Conservation (phyloP, 2,329 filamentous ascomycete species). For the Graphiopsis chlorocephala region DNA sequence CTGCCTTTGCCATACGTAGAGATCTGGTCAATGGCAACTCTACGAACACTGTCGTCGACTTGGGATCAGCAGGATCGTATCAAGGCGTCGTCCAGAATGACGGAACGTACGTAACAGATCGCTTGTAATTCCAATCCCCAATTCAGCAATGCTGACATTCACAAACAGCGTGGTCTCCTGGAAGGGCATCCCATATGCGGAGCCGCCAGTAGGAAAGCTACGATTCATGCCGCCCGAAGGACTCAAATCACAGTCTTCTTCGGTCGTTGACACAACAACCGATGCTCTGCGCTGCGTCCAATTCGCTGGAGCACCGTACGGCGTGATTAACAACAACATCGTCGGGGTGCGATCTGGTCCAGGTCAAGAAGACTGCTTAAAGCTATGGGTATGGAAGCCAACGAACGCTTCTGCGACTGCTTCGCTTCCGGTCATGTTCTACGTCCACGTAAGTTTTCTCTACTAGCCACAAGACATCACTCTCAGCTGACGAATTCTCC, state of each 20-base stretch:
- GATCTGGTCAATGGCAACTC: neutral
- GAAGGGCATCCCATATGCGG: constrained; percentile 14
- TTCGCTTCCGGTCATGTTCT: constrained; percentile 43
- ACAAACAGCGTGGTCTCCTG: neutral
- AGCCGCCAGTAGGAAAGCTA: constrained; percentile 6
- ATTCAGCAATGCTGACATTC: neutral
- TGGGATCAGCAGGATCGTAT: constrained; percentile 1
- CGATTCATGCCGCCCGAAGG: constrained; percentile 10
- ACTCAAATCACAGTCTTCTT: neutral
- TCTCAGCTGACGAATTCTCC: neutral
- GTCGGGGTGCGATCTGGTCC: constrained; percentile 9
- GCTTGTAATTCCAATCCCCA: too few species aligned
- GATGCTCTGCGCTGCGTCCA: constrained; percentile 19
- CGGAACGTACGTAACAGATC: neutral
- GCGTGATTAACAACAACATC: constrained; percentile 13
- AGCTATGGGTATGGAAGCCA: constrained; percentile 47
- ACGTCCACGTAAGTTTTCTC: neutral
- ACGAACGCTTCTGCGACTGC: constrained; percentile 27
- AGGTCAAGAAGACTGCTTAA: constrained; percentile 42
- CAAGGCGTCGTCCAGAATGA: constrained; percentile 6
- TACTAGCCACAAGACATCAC: neutral
- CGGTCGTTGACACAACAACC: constrained; percentile 14
- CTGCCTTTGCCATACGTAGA: neutral
- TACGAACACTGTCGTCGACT: neutral
- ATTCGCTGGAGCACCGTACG: constrained; percentile 6